phyloP scores from a whole-genome alignment of 2,329 filamentous ascomycete species.

The Macrophomina tecta region DNA sequence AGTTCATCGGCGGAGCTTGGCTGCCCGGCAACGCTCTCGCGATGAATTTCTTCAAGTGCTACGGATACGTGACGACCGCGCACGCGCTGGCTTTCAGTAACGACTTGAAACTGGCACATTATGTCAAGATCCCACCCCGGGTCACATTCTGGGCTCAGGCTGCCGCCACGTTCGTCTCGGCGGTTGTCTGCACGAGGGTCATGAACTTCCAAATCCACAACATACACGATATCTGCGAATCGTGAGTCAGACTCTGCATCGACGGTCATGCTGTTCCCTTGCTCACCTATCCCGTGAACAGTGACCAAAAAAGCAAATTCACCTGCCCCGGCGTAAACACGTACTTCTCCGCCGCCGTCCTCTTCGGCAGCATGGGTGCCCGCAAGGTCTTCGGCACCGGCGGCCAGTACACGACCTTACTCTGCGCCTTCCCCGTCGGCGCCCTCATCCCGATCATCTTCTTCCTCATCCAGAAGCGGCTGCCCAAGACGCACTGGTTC shows the following conservation, averaged over 20 bases:
- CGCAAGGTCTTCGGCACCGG: conserved; percentile 69
- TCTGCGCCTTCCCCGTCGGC: conserved; percentile 51
- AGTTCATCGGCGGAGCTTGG: conserved; percentile 41
- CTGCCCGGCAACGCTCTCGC: conserved; percentile 29
- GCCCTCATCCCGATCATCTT: conserved; percentile 63
- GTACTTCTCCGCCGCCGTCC: conserved; percentile 68
- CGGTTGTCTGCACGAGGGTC: conserved; percentile 69
- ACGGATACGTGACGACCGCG: conserved; percentile 29
- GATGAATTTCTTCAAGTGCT: conserved; percentile 30
- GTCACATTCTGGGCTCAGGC: conserved; percentile 73
- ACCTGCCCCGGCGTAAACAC: conserved; percentile 64
- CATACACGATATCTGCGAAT: conserved; percentile 69
- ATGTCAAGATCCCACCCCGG: conserved; percentile 66
- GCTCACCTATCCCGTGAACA: not conserved
- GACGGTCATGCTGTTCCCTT: not conserved
- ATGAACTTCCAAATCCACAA: conserved; percentile 62
- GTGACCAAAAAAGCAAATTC: conserved; percentile 47
- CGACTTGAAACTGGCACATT: conserved; percentile 50
- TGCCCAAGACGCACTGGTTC: conserved; percentile 66
- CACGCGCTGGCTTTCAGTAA: conserved; percentile 30
- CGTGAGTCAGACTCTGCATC: not conserved
- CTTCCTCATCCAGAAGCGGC: conserved; percentile 50
- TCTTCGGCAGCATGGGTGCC: conserved; percentile 73
- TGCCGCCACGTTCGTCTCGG: conserved; percentile 69
- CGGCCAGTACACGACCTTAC: conserved; percentile 74